These are phyloP conservation scores for Solanum paucissectum DNA, from an alignment of 257 asterid species.

Conservation along the genomic window DNA sequence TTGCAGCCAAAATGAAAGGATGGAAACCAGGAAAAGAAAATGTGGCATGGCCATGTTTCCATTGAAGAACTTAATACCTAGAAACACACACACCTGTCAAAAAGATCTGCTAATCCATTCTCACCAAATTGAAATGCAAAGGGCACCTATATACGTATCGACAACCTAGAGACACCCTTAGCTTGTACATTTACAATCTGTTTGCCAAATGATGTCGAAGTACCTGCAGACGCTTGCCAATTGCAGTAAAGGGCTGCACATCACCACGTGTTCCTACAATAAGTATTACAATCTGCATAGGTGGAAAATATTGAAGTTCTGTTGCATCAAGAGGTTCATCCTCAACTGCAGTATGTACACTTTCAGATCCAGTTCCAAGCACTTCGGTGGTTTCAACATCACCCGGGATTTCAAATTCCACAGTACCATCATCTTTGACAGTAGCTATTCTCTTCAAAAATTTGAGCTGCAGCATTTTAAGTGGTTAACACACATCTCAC, in stretches of 20 bases:
- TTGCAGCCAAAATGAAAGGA: background rate
- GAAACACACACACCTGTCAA: background rate
- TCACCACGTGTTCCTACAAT: constrained; percentile 98
- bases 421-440: constrained; percentile 82
- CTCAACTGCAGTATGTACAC: constrained; percentile 29
- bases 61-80: background rate
- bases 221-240: constrained; percentile 84
- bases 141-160: background rate
- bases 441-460: constrained; percentile 88
- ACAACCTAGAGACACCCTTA: background rate
- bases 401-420: constrained; percentile 73
- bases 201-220: background rate
- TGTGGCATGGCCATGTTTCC: background rate
- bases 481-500: constrained; percentile 18
- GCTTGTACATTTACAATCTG: background rate
- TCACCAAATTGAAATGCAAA: background rate
- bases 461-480: constrained; percentile 74
- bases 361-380: constrained; percentile 31
- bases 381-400: constrained; percentile 50
- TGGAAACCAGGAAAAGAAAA: background rate
- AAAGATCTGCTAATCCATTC: background rate
- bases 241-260: constrained; percentile 95
- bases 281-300: constrained; percentile 81
- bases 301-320: constrained; percentile 66
- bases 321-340: constrained; percentile 54